A percentile compares a stretch with the other conserved stretches of the same genome.
Evolutionary conservation across 352 stramenopile species (phyloP).

Genomic region (Phytophthora pseudosyringae): DNA sequence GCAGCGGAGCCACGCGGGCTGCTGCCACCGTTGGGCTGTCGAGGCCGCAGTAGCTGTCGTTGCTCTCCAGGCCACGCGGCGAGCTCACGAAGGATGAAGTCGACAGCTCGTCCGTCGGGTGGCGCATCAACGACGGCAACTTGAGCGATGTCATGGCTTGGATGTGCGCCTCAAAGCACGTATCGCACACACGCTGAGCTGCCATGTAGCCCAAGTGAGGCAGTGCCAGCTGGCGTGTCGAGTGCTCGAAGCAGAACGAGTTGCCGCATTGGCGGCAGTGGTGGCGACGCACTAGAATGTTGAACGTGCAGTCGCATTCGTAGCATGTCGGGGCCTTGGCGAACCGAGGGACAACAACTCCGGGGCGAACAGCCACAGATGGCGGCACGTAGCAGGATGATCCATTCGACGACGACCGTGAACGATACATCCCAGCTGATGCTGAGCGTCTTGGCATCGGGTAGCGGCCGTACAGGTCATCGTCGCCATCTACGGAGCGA

Average conservation of each 20-base stretch:
- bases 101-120: conserved; percentile 43
- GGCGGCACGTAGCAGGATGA: conserved; percentile 38
- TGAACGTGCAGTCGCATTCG: conserved; percentile 78
- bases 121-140: conserved; percentile 37
- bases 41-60: conserved; percentile 37
- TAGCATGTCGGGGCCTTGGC: conserved; percentile 69
- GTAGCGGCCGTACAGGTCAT: conserved; percentile 29
- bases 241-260: conserved; percentile 89
- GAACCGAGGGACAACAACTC: conserved; percentile 63
- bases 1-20: conserved; percentile 32
- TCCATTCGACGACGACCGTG: conserved; percentile 38
- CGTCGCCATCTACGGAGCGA: conserved; percentile 31
- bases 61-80: conserved; percentile 38
- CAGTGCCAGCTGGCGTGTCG: conserved; percentile 71
- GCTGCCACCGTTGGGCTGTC: conserved; percentile 27
- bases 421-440: conserved; percentile 43
- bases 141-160: conserved; percentile 47
- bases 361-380: conserved; percentile 30
- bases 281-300: conserved; percentile 73
- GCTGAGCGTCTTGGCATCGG: conserved; percentile 41
- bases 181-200: conserved; percentile 83
- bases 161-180: conserved; percentile 76
- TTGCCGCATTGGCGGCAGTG: conserved; percentile 85
- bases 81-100: conserved; percentile 44
- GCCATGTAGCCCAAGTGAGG: conserved; percentile 74